phyloP scores from a whole-genome alignment of 2,329 filamentous ascomycete genomes.

The Fusarium redolens region DNA sequence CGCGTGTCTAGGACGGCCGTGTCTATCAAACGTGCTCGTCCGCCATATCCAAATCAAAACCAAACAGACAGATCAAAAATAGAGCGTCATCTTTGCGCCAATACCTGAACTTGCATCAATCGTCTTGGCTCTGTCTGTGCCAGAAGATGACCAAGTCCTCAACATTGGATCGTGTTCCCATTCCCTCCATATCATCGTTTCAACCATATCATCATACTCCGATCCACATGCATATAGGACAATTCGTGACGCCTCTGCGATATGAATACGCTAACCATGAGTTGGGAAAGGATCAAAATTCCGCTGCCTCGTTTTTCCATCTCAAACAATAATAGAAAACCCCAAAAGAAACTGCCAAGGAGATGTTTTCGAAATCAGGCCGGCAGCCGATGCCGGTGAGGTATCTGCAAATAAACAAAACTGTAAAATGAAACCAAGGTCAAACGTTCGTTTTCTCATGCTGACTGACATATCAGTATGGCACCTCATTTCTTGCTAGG shows the following conservation, averaged over 20 bases:
- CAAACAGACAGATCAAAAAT: conserved; percentile 17
- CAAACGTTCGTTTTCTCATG: conserved; percentile 39
- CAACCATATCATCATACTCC: conserved; percentile 46
- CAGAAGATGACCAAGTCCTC: conserved; percentile 5
- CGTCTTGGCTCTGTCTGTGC: neutral
- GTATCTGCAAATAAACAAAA: conserved; percentile 44
- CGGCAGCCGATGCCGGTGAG: conserved; percentile 37
- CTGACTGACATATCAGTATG: conserved; percentile 2
- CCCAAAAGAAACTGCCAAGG: conserved; percentile 20
- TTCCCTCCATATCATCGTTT: conserved; percentile 35
- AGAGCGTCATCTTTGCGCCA: conserved; percentile 42
- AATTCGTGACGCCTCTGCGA: conserved; percentile 41
- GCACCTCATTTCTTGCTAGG: conserved; percentile 41
- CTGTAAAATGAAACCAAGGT: conserved; percentile 27
- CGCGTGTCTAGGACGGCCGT: conserved; percentile 40
- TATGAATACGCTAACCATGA: conserved; percentile 42
- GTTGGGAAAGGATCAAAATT: conserved; percentile 34
- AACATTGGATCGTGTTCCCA: conserved; percentile 42
- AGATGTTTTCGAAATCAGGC: conserved; percentile 34
- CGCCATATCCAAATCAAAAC: conserved; percentile 28
- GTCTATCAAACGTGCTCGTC: conserved; percentile 43
- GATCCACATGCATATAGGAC: conserved; percentile 45
- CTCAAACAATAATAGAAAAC: conserved; percentile 15
- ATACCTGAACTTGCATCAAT: conserved; percentile 16
- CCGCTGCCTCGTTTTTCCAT: conserved; percentile 30